These are phyloP conservation scores for Theobroma grandiflorum DNA, from an alignment of 441 rosid genomes.

Conservation along the genomic window DNA sequence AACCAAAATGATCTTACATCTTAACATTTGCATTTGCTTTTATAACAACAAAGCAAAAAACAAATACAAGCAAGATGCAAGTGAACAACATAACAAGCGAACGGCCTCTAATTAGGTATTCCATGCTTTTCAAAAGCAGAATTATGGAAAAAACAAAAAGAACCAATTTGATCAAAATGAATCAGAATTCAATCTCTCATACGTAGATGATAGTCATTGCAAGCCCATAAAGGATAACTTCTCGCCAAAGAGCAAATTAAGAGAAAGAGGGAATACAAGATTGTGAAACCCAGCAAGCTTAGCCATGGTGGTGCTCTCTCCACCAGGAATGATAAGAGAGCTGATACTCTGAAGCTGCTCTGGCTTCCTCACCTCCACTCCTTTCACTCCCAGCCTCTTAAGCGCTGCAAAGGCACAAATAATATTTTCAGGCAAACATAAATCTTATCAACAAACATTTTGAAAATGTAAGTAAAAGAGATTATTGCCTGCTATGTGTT, in stretches of 20 bases:
- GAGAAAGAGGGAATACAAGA: conserved; percentile 51
- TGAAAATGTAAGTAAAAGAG: neutral
- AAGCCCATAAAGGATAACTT: neutral
- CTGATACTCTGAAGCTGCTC: conserved; percentile 75
- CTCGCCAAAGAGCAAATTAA: neutral
- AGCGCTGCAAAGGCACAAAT: conserved; percentile 51
- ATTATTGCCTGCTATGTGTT: conserved; percentile 75
- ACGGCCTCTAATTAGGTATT: neutral
- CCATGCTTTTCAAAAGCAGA: neutral
- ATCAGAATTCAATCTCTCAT: neutral
- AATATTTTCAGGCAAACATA: neutral
- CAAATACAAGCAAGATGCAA: neutral
- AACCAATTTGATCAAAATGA: neutral
- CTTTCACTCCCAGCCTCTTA: conserved; percentile 82
- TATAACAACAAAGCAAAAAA: too few species aligned
- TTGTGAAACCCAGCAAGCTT: conserved; percentile 91
- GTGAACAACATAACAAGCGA: conserved; percentile 6
- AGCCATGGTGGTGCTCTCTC: conserved; percentile 99
- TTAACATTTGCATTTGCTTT: neutral
- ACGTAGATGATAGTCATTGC: neutral
- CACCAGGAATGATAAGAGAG: conserved; percentile 94
- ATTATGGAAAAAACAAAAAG: neutral
- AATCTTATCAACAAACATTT: neutral
- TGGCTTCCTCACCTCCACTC: conserved; percentile 86
- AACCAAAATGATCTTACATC: neutral